phyloP scores from a whole-genome alignment of 2,329 filamentous ascomycete species.

The Colletotrichum sp. region DNA sequence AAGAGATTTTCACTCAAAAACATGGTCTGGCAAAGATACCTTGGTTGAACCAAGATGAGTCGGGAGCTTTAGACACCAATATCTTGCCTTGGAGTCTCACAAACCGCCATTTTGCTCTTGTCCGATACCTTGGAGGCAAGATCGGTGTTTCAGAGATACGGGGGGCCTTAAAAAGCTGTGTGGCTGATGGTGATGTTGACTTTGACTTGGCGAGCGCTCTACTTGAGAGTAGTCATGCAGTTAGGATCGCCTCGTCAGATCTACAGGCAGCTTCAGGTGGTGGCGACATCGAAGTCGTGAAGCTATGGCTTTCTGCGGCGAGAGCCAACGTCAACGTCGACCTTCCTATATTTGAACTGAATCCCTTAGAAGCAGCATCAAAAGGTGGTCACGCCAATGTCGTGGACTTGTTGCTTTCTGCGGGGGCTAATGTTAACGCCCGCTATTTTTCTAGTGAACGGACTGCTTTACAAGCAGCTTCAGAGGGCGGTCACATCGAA shows the following conservation, averaged over 20 bases:
- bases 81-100: background rate
- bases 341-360: too few species aligned
- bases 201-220: background rate
- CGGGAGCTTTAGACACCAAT: rapidly evolving
- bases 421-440: too few species aligned
- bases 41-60: background rate
- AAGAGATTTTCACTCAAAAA: rapidly evolving
- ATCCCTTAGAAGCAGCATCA: too few species aligned
- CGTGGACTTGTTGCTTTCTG: background rate
- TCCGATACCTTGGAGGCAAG: background rate
- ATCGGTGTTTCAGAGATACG: rapidly evolving
- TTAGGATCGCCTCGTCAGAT: background rate
- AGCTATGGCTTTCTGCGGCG: background rate
- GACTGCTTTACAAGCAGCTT: background rate
- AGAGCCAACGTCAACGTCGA: background rate
- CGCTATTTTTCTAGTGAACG: too few species aligned
- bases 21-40: background rate
- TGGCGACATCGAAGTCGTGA: background rate
- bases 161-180: rapidly evolving
- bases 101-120: background rate
- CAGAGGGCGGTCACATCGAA: rapidly evolving
- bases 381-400: rapidly evolving
- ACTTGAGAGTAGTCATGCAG: background rate
- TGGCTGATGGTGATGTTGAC: background rate
- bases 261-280: rapidly evolving